Percentiles rank a stretch among this genome's conserved stretches.
Conservation (phyloP, 2,329 filamentous ascomycete genomes). For the Metarhizium sp. region DNA sequence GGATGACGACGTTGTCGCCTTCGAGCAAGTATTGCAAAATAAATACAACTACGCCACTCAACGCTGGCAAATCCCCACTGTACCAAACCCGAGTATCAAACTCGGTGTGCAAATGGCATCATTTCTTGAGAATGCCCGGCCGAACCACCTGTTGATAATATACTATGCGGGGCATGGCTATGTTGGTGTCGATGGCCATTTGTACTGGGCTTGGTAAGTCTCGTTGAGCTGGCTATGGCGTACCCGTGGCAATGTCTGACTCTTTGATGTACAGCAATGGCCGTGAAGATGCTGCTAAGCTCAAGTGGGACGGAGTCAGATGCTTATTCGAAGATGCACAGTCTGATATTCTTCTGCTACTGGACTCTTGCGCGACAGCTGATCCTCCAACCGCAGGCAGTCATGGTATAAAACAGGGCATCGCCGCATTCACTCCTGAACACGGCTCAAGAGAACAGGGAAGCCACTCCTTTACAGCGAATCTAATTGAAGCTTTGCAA, state of each 20-base stretch:
- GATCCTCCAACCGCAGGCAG: conserved; percentile 41
- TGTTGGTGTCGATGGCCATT: conserved; percentile 47
- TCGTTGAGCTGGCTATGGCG: background rate
- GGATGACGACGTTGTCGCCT: conserved; percentile 41
- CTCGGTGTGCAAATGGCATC: conserved; percentile 50
- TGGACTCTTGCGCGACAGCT: conserved; percentile 51
- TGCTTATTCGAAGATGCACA: conserved; percentile 53
- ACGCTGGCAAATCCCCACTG: conserved; percentile 51
- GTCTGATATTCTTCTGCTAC: conserved; percentile 52
- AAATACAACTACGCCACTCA: conserved; percentile 53
- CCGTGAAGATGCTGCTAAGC: conserved; percentile 47
- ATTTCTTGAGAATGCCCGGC: conserved; percentile 47
- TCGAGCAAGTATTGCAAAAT: conserved; percentile 50
- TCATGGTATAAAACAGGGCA: conserved; percentile 51
- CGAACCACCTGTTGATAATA: conserved; percentile 53
- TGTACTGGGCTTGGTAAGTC: conserved; percentile 59
- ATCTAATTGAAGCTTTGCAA: conserved; percentile 43
- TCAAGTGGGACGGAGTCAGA: conserved; percentile 55
- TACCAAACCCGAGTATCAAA: conserved; percentile 50
- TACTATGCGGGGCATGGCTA: conserved; percentile 57
- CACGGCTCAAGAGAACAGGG: conserved; percentile 32
- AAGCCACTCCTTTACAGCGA: conserved; percentile 50
- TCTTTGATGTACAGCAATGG: conserved; percentile 35
- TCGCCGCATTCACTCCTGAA: conserved; percentile 49
- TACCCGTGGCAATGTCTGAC: conserved; percentile 24